These are phyloP conservation scores for Leccinum obscurum DNA, from an alignment of 768 basidiomycete genomes.

Conservation along the genomic window DNA sequence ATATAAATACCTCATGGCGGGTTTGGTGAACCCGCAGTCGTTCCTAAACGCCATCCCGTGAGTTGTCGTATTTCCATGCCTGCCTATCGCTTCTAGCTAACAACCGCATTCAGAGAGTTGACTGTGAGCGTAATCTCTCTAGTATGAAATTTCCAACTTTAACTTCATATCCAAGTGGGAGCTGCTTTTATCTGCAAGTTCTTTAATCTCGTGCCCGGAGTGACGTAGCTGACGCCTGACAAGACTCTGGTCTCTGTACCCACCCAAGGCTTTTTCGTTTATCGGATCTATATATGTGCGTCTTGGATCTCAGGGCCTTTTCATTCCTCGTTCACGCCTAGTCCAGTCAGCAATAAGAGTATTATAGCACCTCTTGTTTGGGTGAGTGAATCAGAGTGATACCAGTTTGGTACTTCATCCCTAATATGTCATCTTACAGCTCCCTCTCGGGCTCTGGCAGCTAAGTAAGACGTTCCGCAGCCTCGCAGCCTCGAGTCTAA, in stretches of 20 bases:
- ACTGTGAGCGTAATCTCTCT: background rate
- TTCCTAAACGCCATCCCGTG: background rate
- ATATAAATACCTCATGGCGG: constrained; percentile 1
- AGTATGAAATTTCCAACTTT: background rate
- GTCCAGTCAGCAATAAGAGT: constrained; percentile 2
- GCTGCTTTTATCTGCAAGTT: background rate
- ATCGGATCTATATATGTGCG: constrained; percentile 4
- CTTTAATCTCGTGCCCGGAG: background rate
- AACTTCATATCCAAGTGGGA: background rate
- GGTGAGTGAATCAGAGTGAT: background rate
- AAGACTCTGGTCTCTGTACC: constrained; percentile 1
- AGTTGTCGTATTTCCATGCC: background rate
- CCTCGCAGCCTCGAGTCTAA: background rate
- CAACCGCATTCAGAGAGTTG: background rate
- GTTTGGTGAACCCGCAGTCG: background rate
- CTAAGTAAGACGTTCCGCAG: constrained; percentile 1
- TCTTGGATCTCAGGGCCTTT: background rate
- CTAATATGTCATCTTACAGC: background rate
- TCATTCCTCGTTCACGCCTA: background rate
- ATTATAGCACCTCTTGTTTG: constrained; percentile 6
- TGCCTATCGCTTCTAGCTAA: background rate
- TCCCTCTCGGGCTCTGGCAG: constrained; percentile 3
- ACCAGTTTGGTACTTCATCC: background rate
- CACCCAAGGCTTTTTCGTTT: constrained; percentile 2
- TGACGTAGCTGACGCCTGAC: background rate